Conservation (phyloP, 2,329 filamentous ascomycete species). For the Xylariaceae sp. region DNA sequence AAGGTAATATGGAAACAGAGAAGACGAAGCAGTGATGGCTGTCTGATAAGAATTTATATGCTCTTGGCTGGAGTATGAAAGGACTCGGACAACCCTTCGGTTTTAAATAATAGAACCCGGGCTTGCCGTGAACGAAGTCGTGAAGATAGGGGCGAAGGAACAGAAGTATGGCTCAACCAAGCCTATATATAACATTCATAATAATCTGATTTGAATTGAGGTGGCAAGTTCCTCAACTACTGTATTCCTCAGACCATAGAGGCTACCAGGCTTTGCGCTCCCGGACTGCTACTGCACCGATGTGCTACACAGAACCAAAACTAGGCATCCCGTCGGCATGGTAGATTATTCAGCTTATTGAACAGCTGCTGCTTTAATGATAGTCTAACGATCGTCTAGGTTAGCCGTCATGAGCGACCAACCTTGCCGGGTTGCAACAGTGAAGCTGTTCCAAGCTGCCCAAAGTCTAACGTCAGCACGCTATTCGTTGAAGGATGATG, state of each 20-base stretch:
- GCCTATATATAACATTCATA: constrained; percentile 21
- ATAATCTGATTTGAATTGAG: constrained; percentile 2
- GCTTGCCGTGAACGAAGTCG: constrained; percentile 1
- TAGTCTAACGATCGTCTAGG: constrained; percentile 19
- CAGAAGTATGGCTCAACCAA: constrained; percentile 1
- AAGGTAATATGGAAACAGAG: too few species aligned
- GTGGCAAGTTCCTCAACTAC: constrained; percentile 3
- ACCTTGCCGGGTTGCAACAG: constrained; percentile 6
- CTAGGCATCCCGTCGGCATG: constrained; percentile 5
- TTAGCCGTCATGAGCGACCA: constrained; percentile 22
- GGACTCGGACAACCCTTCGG: too few species aligned
- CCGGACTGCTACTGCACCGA: constrained; percentile 5
- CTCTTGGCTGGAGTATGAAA: too few species aligned
- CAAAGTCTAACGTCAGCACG: constrained; percentile 18
- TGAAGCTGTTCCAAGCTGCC: constrained; percentile 6
- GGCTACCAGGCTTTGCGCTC: constrained; percentile 13
- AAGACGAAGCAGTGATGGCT: too few species aligned
- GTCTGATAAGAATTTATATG: too few species aligned
- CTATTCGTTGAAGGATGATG: constrained; percentile 21
- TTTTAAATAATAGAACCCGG: neutral
- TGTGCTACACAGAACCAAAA: constrained; percentile 19
- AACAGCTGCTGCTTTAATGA: constrained; percentile 17
- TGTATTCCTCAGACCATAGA: constrained; percentile 4
- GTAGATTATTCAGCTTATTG: constrained; percentile 20
- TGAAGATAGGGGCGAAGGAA: constrained; percentile 6